phyloP scores from a whole-genome alignment of 2,329 filamentous ascomycete species.

The Botryotinia globosa region DNA sequence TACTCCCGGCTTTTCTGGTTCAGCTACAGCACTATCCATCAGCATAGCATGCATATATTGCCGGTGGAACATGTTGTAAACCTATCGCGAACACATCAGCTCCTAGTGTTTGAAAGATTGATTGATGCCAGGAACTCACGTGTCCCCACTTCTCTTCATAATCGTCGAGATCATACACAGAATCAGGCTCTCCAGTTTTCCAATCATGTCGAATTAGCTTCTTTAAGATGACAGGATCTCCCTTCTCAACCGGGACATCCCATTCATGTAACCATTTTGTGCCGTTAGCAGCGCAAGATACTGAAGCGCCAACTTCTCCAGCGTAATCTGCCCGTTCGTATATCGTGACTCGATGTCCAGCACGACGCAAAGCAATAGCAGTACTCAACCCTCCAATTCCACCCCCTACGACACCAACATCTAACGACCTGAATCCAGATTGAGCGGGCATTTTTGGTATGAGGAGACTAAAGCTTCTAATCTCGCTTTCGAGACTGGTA shows the following conservation, averaged over 20 bases:
- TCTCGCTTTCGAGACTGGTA: background rate
- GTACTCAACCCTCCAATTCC: slow-evolving; percentile 47
- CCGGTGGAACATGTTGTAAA: slow-evolving; percentile 67
- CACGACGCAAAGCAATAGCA: slow-evolving; percentile 50
- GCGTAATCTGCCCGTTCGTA: slow-evolving; percentile 64
- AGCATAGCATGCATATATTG: slow-evolving; percentile 67
- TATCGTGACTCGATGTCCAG: slow-evolving; percentile 55
- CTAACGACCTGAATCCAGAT: slow-evolving; percentile 14
- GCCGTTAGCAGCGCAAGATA: slow-evolving; percentile 67
- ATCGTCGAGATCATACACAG: slow-evolving; percentile 47
- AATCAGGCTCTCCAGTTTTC: slow-evolving; percentile 62
- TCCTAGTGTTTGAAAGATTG: background rate
- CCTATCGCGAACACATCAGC: slow-evolving; percentile 24
- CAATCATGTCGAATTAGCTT: slow-evolving; percentile 68
- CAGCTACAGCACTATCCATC: slow-evolving; percentile 55
- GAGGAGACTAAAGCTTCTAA: background rate
- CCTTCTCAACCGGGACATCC: slow-evolving; percentile 60
- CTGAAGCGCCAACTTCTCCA: slow-evolving; percentile 64
- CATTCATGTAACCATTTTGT: slow-evolving; percentile 67
- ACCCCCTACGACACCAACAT: slow-evolving; percentile 23
- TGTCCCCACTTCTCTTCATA: slow-evolving; percentile 64
- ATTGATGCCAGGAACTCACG: slow-evolving; percentile 33
- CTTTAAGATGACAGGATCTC: slow-evolving; percentile 61
- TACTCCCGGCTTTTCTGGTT: slow-evolving; percentile 50
- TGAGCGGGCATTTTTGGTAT: slow-evolving; percentile 2